Conservation (phyloP, 768 basidiomycete species). For the Tricholoma flavovirens region DNA sequence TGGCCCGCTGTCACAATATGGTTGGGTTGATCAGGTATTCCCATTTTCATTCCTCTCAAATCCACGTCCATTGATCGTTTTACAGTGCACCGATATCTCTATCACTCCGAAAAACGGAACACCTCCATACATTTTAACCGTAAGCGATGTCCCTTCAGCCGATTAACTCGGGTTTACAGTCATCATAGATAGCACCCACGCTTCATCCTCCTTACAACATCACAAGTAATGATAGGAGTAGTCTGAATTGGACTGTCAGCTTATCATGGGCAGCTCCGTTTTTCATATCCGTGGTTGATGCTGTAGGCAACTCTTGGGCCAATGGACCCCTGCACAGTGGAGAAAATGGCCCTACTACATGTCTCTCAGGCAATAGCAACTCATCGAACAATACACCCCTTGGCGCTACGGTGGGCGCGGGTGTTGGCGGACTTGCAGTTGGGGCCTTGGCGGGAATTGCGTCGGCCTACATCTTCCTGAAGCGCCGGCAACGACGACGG, state of each 20-base stretch:
- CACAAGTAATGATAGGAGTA: conserved; percentile 33
- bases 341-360: conserved; percentile 32
- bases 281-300: conserved; percentile 50
- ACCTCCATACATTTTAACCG: conserved; percentile 54
- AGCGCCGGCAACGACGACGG: conserved; percentile 19
- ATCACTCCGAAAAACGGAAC: conserved; percentile 51
- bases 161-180: neutral
- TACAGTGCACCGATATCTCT: conserved; percentile 53
- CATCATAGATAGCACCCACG: conserved; percentile 46
- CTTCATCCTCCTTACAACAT: conserved; percentile 58
- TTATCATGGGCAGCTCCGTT: conserved; percentile 49
- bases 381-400: neutral
- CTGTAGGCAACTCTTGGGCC: conserved; percentile 46
- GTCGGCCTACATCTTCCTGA: conserved; percentile 28
- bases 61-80: neutral
- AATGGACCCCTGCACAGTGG: conserved; percentile 56
- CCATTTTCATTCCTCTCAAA: neutral
- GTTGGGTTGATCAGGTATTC: conserved; percentile 51
- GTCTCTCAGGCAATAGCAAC: conserved; percentile 25
- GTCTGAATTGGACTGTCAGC: conserved; percentile 56
- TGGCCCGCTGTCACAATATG: conserved; percentile 53
- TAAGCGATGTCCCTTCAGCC: conserved; percentile 20
- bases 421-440: conserved; percentile 33
- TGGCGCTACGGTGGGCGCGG: conserved; percentile 28
- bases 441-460: conserved; percentile 31